Conservation (phyloP, 2,329 filamentous ascomycete genomes). For the Hypoxylon sp. region DNA sequence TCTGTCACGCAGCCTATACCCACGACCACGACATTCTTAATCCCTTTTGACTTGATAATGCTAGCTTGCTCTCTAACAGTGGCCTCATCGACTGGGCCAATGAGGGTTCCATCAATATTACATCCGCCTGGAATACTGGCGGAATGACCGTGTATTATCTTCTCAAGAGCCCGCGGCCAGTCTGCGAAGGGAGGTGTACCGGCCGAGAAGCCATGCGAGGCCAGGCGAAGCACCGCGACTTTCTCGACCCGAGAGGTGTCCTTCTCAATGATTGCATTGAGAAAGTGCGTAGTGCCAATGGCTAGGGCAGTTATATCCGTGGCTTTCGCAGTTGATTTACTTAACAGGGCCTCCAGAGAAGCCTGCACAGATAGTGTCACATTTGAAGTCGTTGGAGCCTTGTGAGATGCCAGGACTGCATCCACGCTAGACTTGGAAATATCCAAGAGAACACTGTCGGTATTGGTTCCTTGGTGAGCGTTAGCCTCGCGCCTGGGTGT, state of each 20-base stretch:
- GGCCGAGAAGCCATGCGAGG: conserved; percentile 60
- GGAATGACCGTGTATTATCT: conserved; percentile 61
- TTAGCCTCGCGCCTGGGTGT: not conserved
- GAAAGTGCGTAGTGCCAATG: conserved; percentile 69
- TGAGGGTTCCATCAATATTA: conserved; percentile 64
- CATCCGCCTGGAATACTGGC: conserved; percentile 63
- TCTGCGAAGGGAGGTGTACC: conserved; percentile 65
- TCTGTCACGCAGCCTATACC: conserved; percentile 68
- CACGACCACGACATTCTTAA: conserved; percentile 62
- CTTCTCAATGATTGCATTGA: conserved; percentile 69
- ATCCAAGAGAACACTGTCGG: no score
- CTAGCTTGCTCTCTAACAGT: conserved; percentile 57
- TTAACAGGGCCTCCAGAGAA: no score
- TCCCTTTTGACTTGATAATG: conserved; percentile 57
- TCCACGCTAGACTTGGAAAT: no score
- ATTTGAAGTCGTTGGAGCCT: no score
- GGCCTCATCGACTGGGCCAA: conserved; percentile 59
- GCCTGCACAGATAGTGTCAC: no score
- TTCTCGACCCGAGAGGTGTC: conserved; percentile 62
- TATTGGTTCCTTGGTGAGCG: no score
- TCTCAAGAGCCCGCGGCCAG: conserved; percentile 63
- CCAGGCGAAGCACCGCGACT: conserved; percentile 68
- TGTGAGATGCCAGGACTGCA: no score
- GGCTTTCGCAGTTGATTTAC: no score
- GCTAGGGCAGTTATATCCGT: conserved; percentile 61